Evolutionary conservation across 2,329 filamentous ascomycete genomes (phyloP).

Genomic region (Ascochyta clinopodiicola): DNA sequence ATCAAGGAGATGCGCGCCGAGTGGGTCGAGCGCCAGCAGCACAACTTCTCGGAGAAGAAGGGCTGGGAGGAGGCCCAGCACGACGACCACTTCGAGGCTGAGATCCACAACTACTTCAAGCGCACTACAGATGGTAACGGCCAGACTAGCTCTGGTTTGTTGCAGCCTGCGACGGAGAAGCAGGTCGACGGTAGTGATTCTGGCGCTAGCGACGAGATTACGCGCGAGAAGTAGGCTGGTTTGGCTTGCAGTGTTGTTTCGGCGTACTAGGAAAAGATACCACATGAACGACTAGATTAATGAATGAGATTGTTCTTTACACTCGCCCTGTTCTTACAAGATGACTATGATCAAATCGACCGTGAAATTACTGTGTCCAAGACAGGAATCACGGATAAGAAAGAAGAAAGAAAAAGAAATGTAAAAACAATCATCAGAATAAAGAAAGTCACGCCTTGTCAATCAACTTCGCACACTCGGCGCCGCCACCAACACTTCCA

Average conservation of each 20-base stretch:
- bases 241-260: not conserved
- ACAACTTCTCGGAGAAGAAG: constrained; percentile 49
- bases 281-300: constrained; percentile 10
- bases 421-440: no score
- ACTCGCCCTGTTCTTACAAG: no score
- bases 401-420: no score
- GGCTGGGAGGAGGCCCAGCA: constrained; percentile 35
- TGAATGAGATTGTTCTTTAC: constrained; percentile 1
- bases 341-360: no score
- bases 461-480: constrained; percentile 12
- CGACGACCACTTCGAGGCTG: constrained; percentile 40
- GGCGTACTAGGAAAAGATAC: constrained; percentile 15
- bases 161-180: constrained; percentile 25
- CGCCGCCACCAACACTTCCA: not conserved
- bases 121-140: constrained; percentile 32
- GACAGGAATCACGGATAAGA: no score
- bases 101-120: constrained; percentile 46
- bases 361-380: no score
- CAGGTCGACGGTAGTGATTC: constrained; percentile 19
- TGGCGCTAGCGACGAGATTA: constrained; percentile 13
- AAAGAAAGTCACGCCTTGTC: no score
- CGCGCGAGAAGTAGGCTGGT: constrained; percentile 9
- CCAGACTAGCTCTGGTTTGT: constrained; percentile 13
- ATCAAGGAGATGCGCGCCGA: constrained; percentile 77
- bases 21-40: constrained; percentile 63